These are phyloP conservation scores for Didymella arachidicola DNA, from an alignment of 2,329 filamentous ascomycete genomes.

Conservation along the genomic window DNA sequence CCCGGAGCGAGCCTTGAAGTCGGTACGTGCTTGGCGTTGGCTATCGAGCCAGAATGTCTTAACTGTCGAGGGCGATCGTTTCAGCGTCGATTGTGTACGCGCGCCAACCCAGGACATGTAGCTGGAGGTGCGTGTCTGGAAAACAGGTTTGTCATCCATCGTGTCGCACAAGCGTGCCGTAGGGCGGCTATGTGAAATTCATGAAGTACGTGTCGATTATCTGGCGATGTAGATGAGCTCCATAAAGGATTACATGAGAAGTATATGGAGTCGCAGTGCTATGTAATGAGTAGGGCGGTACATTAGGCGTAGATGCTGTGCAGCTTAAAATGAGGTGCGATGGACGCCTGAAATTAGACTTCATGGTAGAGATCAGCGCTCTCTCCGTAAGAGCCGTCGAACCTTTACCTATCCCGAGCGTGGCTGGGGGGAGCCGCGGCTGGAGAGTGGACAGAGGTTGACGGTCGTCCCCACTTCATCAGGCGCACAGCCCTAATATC, in stretches of 20 bases:
- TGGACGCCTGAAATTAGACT: not conserved
- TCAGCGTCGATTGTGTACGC: constrained; percentile 3
- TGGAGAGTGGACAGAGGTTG: constrained; percentile 1
- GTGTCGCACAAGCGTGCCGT: not conserved
- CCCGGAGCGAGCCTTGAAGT: constrained; percentile 5
- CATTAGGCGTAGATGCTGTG: not conserved
- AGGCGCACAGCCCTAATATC: constrained; percentile 12
- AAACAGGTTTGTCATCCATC: constrained; percentile 9
- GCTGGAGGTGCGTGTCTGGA: not conserved
- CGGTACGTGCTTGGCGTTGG: constrained; percentile 4
- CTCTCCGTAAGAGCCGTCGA: not conserved
- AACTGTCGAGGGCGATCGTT: constrained; percentile 1
- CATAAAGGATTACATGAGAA: not conserved
- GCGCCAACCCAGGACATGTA: constrained; percentile 8
- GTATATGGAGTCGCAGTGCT: not conserved
- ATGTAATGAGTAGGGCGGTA: not conserved
- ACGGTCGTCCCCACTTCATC: not conserved
- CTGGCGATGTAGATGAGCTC: not conserved
- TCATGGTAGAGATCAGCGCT: not conserved
- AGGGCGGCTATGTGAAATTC: not conserved
- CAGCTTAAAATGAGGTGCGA: not conserved
- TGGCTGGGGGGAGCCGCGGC: constrained; percentile 2
- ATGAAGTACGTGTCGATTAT: not conserved
- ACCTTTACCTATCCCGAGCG: not conserved
- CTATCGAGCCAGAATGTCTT: constrained; percentile 10